Conservation (phyloP, 176 grass and related monocot species). For the Secale cereale region DNA sequence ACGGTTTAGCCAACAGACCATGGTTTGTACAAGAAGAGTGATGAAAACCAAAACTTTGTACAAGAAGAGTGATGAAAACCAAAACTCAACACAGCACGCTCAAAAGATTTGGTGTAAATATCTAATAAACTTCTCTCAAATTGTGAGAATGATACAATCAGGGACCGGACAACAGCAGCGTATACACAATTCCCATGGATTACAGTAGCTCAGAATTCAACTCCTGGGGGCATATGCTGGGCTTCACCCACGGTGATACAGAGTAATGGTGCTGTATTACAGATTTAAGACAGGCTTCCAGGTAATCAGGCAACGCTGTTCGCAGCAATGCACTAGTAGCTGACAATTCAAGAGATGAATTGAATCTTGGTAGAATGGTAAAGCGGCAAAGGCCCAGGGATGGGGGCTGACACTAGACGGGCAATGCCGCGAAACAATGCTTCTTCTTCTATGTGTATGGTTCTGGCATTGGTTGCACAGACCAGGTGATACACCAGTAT, state of each 20-base stretch:
- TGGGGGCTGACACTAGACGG: background rate
- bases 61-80: background rate
- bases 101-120: background rate
- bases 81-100: background rate
- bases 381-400: background rate
- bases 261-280: background rate
- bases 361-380: slow-evolving; percentile 29
- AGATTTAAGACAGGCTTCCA: background rate
- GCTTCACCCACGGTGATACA: slow-evolving; percentile 5
- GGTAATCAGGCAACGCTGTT: background rate
- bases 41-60: background rate
- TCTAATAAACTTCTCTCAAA: background rate
- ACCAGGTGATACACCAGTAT: background rate
- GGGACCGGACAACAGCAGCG: background rate
- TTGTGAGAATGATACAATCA: background rate
- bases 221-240: background rate
- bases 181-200: background rate
- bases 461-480: slow-evolving; percentile 10
- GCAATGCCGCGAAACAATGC: slow-evolving; percentile 9
- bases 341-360: slow-evolving; percentile 24
- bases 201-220: background rate
- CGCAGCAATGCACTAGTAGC: background rate
- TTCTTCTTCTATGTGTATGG: slow-evolving; percentile 24
- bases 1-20: too few relatives aligned
- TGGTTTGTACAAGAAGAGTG: background rate